These are phyloP conservation scores for Colletotrichum chlorophyti DNA, from an alignment of 2,329 filamentous ascomycete species.

Conservation along the genomic window DNA sequence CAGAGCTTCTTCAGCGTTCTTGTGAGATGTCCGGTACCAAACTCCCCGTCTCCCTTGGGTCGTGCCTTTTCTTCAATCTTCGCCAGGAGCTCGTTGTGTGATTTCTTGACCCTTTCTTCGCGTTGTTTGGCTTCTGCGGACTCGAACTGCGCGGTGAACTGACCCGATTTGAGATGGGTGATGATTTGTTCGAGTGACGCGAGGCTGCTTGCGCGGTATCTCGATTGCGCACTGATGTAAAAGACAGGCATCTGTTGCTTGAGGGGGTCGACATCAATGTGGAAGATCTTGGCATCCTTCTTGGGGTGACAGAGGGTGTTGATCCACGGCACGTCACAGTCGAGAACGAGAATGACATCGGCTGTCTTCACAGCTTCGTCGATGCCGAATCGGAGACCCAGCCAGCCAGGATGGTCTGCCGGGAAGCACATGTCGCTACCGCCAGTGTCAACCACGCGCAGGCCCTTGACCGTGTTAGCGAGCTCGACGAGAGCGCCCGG, in stretches of 20 bases:
- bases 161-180: constrained; percentile 59
- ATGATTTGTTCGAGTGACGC: constrained; percentile 74
- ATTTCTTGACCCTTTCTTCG: constrained; percentile 61
- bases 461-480: constrained; percentile 70
- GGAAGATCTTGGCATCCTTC: constrained; percentile 62
- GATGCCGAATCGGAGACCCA: constrained; percentile 76
- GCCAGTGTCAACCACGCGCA: constrained; percentile 77
- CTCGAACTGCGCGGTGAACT: constrained; percentile 47
- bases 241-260: constrained; percentile 78
- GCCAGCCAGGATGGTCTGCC: constrained; percentile 69
- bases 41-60: constrained; percentile 64
- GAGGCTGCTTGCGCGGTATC: constrained; percentile 71
- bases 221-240: constrained; percentile 70
- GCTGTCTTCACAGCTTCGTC: constrained; percentile 78
- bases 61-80: constrained; percentile 62
- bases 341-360: constrained; percentile 83
- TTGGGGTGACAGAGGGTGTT: constrained; percentile 72
- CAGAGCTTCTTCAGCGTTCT: constrained; percentile 39
- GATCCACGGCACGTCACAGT: constrained; percentile 95
- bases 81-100: constrained; percentile 65
- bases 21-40: constrained; percentile 48
- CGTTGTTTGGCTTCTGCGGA: constrained; percentile 45
- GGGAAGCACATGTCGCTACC: constrained; percentile 86
- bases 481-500: constrained; percentile 69
- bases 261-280: constrained; percentile 70